Base-by-base conservation (phyloP, 2,329 filamentous ascomycete genomes). In the Metarhizium guizhouense region DNA sequence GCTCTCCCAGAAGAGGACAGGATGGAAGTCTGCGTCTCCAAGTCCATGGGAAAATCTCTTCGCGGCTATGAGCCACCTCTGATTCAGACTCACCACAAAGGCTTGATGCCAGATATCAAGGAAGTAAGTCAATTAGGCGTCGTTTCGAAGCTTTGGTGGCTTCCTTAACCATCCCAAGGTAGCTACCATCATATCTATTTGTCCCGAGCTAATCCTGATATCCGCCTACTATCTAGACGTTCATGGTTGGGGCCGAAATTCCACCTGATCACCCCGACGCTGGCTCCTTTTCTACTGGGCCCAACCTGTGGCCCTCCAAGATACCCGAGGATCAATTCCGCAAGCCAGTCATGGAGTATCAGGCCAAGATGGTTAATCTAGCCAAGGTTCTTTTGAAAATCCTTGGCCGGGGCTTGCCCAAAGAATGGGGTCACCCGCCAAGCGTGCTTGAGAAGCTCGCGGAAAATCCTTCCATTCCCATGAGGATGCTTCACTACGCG, bases 71-170 rank as follows among this genome's bases (percentile, higher is more conserved):
- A 66, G 52, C 64, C 65, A 3, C 58, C 64, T 11, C 58, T 60
- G 43, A 67, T 67, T 32, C 65, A 67, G 36, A 63, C 59, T 43
- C 64, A 67, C 47, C 63, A 66, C 18, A 53, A 65, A 45, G 65
- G 64, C 48, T 56, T 66, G 14, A 47, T 67, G 1, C 65, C 64
- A 8, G 64, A 68, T 51, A 67, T 34, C 4, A 55, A 55, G 20
- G 54, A 55, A 43, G 54, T 55, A 25, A 18, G 42, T 10, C 16
- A 10, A n/a, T 42, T 16, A 11, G 10, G 6, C 32, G 6, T 11
- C 7, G 32, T 3, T 3, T 11, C 3, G 3, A 34, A 34, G 32
- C 32, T 34, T 34, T 34, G 32, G 7, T 8, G 7, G 32, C 32
- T 11, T 34, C 32, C 25, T 6, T 1, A 43, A 43, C 40, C 3